Percentiles rank a stretch among this genome's conserved stretches.
These are phyloP conservation scores for Diddensiella transvaalensis DNA, from an alignment of 805 yeast genomes.

Conservation along the genomic window DNA sequence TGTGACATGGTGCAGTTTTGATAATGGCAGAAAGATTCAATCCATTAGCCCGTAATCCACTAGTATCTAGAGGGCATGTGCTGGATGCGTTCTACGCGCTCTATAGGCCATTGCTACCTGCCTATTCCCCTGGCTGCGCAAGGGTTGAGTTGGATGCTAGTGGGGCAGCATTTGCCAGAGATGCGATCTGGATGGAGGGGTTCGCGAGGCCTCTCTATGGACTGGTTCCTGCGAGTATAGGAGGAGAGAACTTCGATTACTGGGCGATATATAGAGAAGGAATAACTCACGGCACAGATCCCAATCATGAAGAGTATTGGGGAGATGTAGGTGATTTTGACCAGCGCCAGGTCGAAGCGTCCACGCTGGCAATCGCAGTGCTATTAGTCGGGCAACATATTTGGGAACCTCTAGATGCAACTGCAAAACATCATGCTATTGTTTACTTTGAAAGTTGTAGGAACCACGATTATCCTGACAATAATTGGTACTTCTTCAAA, in stretches of 20 bases:
- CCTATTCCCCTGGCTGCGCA: slow-evolving; percentile 19
- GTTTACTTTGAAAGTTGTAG: slow-evolving; percentile 24
- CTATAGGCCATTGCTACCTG: slow-evolving; percentile 17
- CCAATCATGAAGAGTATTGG: slow-evolving; percentile 31
- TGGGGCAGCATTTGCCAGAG: slow-evolving; percentile 28
- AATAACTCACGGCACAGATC: slow-evolving; percentile 30
- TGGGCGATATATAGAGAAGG: slow-evolving; percentile 30
- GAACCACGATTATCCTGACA: slow-evolving; percentile 20
- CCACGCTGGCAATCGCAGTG: slow-evolving; percentile 32
- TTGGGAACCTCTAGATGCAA: slow-evolving; percentile 30
- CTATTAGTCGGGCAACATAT: slow-evolving; percentile 26
- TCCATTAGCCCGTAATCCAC: slow-evolving; percentile 15
- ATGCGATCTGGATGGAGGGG: slow-evolving; percentile 32
- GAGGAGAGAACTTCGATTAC: slow-evolving; percentile 26
- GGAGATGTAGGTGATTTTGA: slow-evolving; percentile 28
- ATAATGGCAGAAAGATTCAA: slow-evolving; percentile 7
- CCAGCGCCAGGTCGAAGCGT: slow-evolving; percentile 33
- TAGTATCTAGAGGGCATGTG: slow-evolving; percentile 16
- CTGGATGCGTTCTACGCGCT: slow-evolving; percentile 14
- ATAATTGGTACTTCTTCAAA: slow-evolving; percentile 35
- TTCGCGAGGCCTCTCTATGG: slow-evolving; percentile 35
- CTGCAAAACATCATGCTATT: slow-evolving; percentile 22
- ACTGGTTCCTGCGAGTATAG: slow-evolving; percentile 28
- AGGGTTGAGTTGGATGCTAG: slow-evolving; percentile 22
- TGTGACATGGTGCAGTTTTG: too few species aligned